phyloP scores from a whole-genome alignment of 164 flowering plant genomes.

The Chimonanthus praecox region DNA sequence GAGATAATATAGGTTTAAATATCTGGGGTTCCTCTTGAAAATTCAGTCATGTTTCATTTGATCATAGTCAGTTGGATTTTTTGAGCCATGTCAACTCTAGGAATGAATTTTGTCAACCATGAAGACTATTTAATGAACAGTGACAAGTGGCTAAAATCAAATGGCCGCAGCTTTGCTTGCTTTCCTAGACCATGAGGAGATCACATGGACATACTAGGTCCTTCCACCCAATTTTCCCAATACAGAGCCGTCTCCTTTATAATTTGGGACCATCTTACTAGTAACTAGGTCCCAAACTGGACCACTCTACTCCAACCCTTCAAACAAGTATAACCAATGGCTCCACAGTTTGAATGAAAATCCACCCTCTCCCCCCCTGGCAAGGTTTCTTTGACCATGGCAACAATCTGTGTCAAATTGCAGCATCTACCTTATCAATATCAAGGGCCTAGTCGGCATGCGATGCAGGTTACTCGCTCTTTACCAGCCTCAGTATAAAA shows the following conservation, averaged over 20 bases:
- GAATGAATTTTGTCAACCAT: neutral
- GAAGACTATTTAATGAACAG: neutral
- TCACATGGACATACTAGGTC: slow-evolving; percentile 7
- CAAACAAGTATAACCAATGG: slow-evolving; percentile 1
- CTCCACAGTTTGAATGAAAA: neutral
- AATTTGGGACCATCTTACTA: slow-evolving; percentile 8
- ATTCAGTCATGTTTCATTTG: neutral
- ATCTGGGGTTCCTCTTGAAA: neutral
- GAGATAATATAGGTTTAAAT: neutral
- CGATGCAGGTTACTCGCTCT: neutral
- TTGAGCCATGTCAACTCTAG: neutral
- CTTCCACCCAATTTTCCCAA: neutral
- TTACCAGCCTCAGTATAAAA: neutral
- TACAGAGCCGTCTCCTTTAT: neutral
- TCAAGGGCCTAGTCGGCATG: neutral
- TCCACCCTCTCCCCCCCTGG: neutral
- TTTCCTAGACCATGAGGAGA: slow-evolving; percentile 7
- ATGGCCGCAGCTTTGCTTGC: neutral
- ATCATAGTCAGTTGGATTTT: too few relatives aligned
- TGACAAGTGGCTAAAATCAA: slow-evolving; percentile 1
- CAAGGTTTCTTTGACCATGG: neutral
- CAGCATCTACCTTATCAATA: neutral
- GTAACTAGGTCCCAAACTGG: slow-evolving; percentile 9
- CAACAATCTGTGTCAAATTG: neutral
- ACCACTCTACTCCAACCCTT: slow-evolving; percentile 6